Conservation (phyloP, 1,284 basidiomycete genomes). For the Sporisorium iseilematis-ciliati region DNA sequence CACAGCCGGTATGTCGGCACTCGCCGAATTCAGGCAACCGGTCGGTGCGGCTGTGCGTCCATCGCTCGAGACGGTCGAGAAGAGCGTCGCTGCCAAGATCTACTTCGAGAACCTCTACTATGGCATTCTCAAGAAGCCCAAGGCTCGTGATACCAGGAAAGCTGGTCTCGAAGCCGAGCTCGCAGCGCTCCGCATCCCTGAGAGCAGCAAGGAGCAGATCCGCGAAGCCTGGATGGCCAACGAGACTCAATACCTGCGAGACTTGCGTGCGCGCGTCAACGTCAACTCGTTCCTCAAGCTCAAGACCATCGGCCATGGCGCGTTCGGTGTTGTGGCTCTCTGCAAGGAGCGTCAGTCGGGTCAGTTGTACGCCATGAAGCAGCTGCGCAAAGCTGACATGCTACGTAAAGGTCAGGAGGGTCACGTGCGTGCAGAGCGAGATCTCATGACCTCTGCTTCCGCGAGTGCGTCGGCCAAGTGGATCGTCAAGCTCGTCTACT, state of each 20-base stretch:
- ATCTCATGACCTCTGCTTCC: conserved; percentile 81
- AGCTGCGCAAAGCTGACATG: conserved; percentile 95
- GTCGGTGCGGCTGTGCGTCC: conserved; percentile 51
- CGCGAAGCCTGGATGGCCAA: conserved; percentile 84
- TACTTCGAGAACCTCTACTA: conserved; percentile 96
- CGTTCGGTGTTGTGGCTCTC: conserved; percentile 94
- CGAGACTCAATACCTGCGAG: conserved; percentile 89
- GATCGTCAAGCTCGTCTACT: conserved; percentile 93
- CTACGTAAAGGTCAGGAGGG: conserved; percentile 97
- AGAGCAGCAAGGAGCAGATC: conserved; percentile 79
- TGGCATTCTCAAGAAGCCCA: conserved; percentile 76
- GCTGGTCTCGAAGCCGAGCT: conserved; percentile 89
- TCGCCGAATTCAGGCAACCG: conserved; percentile 34
- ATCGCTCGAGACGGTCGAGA: conserved; percentile 89
- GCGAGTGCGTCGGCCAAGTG: conserved; percentile 72
- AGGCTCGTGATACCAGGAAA: conserved; percentile 84
- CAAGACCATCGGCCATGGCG: conserved; percentile 97
- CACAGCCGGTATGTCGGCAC: conserved; percentile 38
- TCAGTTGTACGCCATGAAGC: conserved; percentile 93
- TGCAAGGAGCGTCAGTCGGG: conserved; percentile 84
- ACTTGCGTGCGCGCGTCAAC: conserved; percentile 83
- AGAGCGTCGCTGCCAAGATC: conserved; percentile 89
- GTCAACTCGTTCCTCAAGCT: conserved; percentile 87
- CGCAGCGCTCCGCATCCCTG: conserved; percentile 78
- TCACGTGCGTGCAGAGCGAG: conserved; percentile 89